A percentile compares a stretch with the other conserved stretches of the same genome.
phyloP scores from a whole-genome alignment of 805 yeast species.

The Kazachstania viticola region DNA sequence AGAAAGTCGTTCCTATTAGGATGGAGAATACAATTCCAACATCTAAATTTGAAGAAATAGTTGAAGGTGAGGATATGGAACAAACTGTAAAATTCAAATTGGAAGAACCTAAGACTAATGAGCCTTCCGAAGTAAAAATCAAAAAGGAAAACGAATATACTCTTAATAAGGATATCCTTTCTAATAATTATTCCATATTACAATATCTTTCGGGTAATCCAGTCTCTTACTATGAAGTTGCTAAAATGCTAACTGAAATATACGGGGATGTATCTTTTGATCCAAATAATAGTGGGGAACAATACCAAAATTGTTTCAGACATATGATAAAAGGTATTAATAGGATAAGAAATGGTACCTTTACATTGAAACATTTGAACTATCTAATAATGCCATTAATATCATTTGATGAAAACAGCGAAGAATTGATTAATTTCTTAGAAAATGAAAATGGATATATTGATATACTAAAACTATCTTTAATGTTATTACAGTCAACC shows the following conservation, averaged over 20 bases:
- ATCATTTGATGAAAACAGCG: conserved; percentile 3
- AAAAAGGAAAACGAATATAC: background rate
- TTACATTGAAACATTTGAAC: conserved; percentile 19
- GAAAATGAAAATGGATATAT: conserved; percentile 13
- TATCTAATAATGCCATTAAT: conserved; percentile 14
- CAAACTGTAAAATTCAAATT: conserved; percentile 18
- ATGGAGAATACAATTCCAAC: background rate
- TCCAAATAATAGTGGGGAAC: background rate
- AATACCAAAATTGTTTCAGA: conserved; percentile 3
- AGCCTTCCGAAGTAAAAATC: background rate
- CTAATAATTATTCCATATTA: conserved; percentile 1
- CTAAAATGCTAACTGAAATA: conserved; percentile 1
- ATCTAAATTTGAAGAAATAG: no score
- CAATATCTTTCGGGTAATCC: conserved; percentile 5
- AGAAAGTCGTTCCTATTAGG: no score
- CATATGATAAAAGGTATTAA: conserved; percentile 13
- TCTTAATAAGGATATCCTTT: no score
- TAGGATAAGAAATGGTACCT: conserved; percentile 19
- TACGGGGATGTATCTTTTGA: background rate
- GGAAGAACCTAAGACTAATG: conserved; percentile 11
- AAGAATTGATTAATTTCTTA: conserved; percentile 14
- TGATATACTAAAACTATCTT: conserved; percentile 10
- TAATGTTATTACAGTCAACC: conserved; percentile 16
- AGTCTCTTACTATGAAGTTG: conserved; percentile 8
- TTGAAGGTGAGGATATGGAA: background rate